Percentiles rank a stretch among this genome's conserved stretches.
phyloP scores from a whole-genome alignment of 768 basidiomycete species.

The Boletus pseudo-olivaceus region DNA sequence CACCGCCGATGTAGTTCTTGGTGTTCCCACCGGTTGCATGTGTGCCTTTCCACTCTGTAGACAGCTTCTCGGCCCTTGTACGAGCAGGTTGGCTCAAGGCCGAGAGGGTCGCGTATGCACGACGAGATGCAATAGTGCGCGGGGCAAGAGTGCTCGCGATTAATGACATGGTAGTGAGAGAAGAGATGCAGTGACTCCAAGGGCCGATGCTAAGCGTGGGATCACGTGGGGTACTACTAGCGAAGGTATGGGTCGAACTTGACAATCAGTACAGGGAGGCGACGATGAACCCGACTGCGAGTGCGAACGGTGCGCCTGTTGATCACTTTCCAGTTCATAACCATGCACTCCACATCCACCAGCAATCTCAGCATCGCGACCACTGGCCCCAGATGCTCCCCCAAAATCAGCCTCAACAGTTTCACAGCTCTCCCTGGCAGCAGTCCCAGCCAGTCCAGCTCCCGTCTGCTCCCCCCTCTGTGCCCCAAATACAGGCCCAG shows the following conservation, averaged over 20 bases:
- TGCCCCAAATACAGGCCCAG: constrained; percentile 21
- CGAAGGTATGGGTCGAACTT: not conserved
- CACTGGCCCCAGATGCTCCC: constrained; percentile 25
- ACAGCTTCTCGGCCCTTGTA: constrained; percentile 64
- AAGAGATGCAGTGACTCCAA: not conserved
- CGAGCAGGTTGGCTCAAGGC: constrained; percentile 55
- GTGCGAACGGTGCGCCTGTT: constrained; percentile 13
- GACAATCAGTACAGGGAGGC: not conserved
- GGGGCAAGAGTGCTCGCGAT: not conserved
- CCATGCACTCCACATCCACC: constrained; percentile 18
- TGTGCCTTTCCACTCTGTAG: constrained; percentile 82
- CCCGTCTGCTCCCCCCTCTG: constrained; percentile 32
- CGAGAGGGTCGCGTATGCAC: constrained; percentile 45
- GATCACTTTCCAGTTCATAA: constrained; percentile 13
- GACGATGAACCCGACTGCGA: constrained; percentile 18
- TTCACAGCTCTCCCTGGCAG: constrained; percentile 30
- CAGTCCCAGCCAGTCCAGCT: constrained; percentile 34
- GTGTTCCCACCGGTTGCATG: constrained; percentile 81
- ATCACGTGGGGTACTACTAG: constrained; percentile 12
- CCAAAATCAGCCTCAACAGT: constrained; percentile 25
- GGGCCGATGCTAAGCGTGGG: constrained; percentile 5
- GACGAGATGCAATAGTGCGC: constrained; percentile 16
- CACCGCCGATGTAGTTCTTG: constrained; percentile 88
- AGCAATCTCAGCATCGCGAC: constrained; percentile 20
- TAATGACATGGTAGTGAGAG: constrained; percentile 19